Base-by-base conservation (phyloP, 805 yeast species). In the Candida methanosorbosa region DNA sequence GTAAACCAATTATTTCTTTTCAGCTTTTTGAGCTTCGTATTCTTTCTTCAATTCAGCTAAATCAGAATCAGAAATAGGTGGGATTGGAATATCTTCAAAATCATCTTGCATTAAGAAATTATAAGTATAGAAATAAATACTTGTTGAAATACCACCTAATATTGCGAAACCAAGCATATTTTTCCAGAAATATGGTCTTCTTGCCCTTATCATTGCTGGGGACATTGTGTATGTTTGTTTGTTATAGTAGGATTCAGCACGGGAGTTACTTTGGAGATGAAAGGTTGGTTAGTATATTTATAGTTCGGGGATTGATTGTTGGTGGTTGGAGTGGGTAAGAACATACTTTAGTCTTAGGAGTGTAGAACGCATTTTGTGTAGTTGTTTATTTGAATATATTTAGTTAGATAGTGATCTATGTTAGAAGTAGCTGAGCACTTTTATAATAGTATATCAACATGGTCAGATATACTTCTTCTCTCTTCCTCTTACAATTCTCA, bases 31-130 rank as follows among this genome's bases (percentile, higher is more conserved):
- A 30, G 54, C 69, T 54, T 77, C 82, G 51, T 81, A 83, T 54
- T 85, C 94, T 51, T 70, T 66, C 57, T 72, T 78, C 63, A 88
- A 70, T 56, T 74, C 67, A 33, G 71, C 73, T 51, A 90, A 66
- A 53, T 86, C 92, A 35, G 70, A 78, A 40, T 82, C 92, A 27
- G 80, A 70, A 39, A 90, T 69, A 15, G 97, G 97, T 32, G 98
- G 98, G 45, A 90, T 78, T 27, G 97, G 97, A 46, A 90, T 85
- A 54, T 88, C 96, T 30, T 70, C 75, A 55, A 90, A 86, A 43
- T 90, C 95, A 52, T 87, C 96, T 50, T 67, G 67, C 44, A 74
- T 75, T 47, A 83, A 63, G 50, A 74, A 70, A 44, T 72, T 62
- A 68, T 75, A 78, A 0, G 94, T 80, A 60, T 76, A 64, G 43